These are phyloP conservation scores for Calonectria pseudoreteaudii DNA, from an alignment of 2,329 filamentous ascomycete species.

Conservation along the genomic window DNA sequence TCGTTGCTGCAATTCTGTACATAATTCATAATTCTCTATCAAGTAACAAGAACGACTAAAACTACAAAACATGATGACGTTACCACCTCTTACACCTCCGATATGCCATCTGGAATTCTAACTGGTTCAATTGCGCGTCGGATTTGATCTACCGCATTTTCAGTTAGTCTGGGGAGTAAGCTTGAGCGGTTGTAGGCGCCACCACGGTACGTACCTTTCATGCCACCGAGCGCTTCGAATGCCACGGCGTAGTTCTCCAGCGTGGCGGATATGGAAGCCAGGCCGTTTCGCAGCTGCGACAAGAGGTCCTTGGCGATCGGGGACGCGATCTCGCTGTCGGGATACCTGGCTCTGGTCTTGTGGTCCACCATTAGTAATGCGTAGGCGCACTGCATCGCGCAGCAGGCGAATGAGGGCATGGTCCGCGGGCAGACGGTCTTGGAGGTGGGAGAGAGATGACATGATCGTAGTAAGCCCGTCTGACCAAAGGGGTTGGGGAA, in stretches of 20 bases:
- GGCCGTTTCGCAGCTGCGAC: neutral
- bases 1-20: neutral
- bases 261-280: neutral
- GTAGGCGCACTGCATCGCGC: slow-evolving; percentile 1
- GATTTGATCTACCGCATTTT: neutral
- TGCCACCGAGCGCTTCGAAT: neutral
- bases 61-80: neutral
- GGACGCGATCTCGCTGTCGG: neutral
- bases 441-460: neutral
- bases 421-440: neutral
- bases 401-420: neutral
- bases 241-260: neutral
- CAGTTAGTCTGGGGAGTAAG: neutral
- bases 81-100: neutral
- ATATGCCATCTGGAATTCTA: neutral
- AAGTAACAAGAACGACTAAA: neutral
- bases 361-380: neutral
- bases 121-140: neutral
- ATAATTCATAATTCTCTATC: neutral
- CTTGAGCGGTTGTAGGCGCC: no score
- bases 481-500: neutral
- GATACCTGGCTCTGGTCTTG: neutral
- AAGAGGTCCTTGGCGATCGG: neutral
- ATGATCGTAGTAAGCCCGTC: neutral
- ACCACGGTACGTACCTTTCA: neutral